Percentiles rank a stretch among this genome's conserved stretches.
These are phyloP conservation scores for Gnomoniopsis smithogilvyi DNA, from an alignment of 2,329 filamentous ascomycete species.

Conservation along the genomic window DNA sequence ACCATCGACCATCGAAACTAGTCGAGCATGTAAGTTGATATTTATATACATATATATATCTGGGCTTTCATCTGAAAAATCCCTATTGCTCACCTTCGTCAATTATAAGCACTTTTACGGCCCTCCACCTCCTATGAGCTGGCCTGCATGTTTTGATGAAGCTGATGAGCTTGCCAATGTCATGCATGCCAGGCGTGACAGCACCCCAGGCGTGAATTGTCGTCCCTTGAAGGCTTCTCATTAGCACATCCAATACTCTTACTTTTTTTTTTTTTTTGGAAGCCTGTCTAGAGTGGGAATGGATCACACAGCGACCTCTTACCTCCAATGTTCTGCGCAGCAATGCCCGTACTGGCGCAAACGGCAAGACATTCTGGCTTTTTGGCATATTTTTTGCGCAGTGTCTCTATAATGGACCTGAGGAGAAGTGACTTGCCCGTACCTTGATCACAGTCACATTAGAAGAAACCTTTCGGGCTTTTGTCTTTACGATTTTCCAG, in stretches of 20 bases:
- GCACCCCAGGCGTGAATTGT: constrained; percentile 73
- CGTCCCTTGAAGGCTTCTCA: constrained; percentile 31
- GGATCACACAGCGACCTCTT: background rate
- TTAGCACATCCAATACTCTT: too few species aligned
- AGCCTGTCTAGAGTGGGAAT: too few species aligned
- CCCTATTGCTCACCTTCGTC: constrained; percentile 47
- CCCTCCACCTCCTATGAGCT: constrained; percentile 65
- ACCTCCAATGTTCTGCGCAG: constrained; percentile 73
- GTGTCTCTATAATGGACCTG: constrained; percentile 64
- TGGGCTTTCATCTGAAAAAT: too few species aligned
- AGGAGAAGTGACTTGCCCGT: constrained; percentile 76
- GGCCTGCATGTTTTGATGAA: constrained; percentile 70
- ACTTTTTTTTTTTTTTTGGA: too few species aligned
- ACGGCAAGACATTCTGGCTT: constrained; percentile 68
- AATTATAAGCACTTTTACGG: constrained; percentile 67
- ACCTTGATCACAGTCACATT: constrained; percentile 37
- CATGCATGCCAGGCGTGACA: constrained; percentile 70
- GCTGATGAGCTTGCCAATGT: constrained; percentile 65
- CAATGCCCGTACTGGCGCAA: constrained; percentile 71
- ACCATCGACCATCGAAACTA: constrained; percentile 76
- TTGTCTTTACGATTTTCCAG: too few species aligned
- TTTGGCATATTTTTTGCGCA: constrained; percentile 58
- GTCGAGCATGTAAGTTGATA: too few species aligned
- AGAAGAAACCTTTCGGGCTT: too few species aligned
- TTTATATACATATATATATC: too few species aligned